These are phyloP conservation scores for Ustilago nuda DNA, from an alignment of 1,284 basidiomycete species.

Conservation along the genomic window DNA sequence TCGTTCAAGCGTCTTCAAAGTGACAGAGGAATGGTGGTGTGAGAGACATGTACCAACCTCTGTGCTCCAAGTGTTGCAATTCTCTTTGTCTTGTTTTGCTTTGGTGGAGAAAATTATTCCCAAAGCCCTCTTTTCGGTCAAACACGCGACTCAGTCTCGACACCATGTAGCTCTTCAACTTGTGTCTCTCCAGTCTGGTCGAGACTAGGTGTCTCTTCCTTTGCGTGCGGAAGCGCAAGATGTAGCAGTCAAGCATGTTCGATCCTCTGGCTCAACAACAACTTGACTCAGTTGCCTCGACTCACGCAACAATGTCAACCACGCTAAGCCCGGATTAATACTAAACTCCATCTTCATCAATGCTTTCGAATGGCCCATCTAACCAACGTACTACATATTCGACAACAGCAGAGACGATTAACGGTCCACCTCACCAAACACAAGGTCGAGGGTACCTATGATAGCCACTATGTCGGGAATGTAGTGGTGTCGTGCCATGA, in stretches of 20 bases:
- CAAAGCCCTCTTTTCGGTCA: constrained; percentile 3
- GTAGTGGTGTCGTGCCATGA: constrained; percentile 66
- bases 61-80: constrained; percentile 10
- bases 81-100: neutral
- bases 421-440: constrained; percentile 69
- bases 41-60: neutral
- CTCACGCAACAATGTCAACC: too few relatives aligned
- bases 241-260: neutral
- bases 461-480: constrained; percentile 68
- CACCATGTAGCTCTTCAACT: neutral
- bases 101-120: constrained; percentile 24
- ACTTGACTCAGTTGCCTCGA: too few relatives aligned
- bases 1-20: neutral
- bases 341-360: neutral
- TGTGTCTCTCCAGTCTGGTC: neutral
- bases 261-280: too few relatives aligned
- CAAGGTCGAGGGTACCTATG: constrained; percentile 67
- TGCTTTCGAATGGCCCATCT: constrained; percentile 24
- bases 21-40: neutral
- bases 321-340: too few relatives aligned
- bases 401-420: constrained; percentile 5
- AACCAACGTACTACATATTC: constrained; percentile 13
- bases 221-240: neutral
- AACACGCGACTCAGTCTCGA: constrained; percentile 1
- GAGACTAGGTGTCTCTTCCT: neutral